A percentile compares a stretch with the other conserved stretches of the same genome.
Evolutionary conservation across 441 rosid species (phyloP).

Genomic region (Populus hybrid): DNA sequence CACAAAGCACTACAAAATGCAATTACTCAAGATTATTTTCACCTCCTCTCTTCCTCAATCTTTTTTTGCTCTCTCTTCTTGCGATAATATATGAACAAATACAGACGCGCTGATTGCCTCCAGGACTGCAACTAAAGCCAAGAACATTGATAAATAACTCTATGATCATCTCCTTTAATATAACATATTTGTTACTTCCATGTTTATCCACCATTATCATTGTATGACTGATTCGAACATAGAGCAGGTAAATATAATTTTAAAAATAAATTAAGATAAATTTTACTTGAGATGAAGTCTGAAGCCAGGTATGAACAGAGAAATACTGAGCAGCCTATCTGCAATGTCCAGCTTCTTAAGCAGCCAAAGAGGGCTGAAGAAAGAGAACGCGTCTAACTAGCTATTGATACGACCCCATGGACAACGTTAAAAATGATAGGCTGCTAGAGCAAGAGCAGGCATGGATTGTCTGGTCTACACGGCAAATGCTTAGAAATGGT

Average conservation of each 20-base stretch:
- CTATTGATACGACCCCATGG: background rate
- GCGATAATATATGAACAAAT: no score
- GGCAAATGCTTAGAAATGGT: conserved; percentile 22
- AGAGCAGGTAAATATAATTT: background rate
- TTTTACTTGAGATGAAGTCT: background rate
- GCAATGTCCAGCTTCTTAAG: background rate
- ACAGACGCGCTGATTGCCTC: background rate
- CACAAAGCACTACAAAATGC: no score
- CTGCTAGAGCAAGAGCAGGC: background rate
- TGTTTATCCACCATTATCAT: no score
- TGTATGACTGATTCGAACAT: no score
- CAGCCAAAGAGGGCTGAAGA: no score
- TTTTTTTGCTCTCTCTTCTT: background rate
- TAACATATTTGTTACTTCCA: no score
- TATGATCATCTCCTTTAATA: no score
- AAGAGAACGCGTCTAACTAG: background rate
- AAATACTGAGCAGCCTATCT: no score
- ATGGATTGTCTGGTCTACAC: conserved; percentile 27
- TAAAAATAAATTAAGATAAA: no score
- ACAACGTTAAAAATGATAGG: conserved; percentile 28
- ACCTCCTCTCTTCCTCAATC: conserved; percentile 12
- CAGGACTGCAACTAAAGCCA: background rate
- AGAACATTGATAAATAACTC: no score
- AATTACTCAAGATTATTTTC: conserved; percentile 3
- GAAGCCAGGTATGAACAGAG: no score